Conservation (phyloP, 257 asterid genomes). For the Fraxinus quadrangulata region DNA sequence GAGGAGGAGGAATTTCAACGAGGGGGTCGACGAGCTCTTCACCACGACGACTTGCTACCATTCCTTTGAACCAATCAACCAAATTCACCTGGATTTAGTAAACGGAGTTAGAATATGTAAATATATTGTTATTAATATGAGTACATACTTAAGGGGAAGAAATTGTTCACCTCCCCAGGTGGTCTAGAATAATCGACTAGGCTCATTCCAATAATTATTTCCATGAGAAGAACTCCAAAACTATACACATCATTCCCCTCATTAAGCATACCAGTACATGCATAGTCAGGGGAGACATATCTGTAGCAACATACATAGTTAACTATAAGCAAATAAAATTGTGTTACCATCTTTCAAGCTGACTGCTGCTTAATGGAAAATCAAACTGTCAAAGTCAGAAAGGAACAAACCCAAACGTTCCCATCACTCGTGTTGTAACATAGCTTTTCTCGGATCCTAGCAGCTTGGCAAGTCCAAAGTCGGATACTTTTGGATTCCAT, state of each 20-base stretch:
- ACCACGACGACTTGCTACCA: constrained; percentile 78
- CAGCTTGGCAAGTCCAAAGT: constrained; percentile 93
- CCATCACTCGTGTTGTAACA: constrained; percentile 98
- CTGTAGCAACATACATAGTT: constrained; percentile 39
- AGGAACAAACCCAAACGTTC: constrained; percentile 89
- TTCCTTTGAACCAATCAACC: constrained; percentile 96
- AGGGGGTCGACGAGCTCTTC: constrained; percentile 83
- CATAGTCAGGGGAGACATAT: constrained; percentile 98
- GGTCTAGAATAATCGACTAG: constrained; percentile 92
- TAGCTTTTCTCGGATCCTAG: constrained; percentile 87
- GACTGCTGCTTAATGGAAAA: background rate
- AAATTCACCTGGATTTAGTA: constrained; percentile 75
- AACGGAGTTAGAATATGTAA: background rate
- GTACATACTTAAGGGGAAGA: background rate
- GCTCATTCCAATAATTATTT: constrained; percentile 80
- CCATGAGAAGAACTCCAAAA: constrained; percentile 95
- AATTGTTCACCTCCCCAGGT: constrained; percentile 74
- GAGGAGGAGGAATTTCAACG: constrained; percentile 67
- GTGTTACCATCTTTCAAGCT: background rate
- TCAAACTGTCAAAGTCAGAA: constrained; percentile 21
- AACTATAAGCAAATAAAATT: background rate
- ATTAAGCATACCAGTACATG: constrained; percentile 97
- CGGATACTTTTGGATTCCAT: constrained; percentile 92
- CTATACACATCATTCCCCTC: constrained; percentile 94
- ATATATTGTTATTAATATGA: background rate